phyloP scores from a whole-genome alignment of 106 monocot species.

The Allium cepa region DNA sequence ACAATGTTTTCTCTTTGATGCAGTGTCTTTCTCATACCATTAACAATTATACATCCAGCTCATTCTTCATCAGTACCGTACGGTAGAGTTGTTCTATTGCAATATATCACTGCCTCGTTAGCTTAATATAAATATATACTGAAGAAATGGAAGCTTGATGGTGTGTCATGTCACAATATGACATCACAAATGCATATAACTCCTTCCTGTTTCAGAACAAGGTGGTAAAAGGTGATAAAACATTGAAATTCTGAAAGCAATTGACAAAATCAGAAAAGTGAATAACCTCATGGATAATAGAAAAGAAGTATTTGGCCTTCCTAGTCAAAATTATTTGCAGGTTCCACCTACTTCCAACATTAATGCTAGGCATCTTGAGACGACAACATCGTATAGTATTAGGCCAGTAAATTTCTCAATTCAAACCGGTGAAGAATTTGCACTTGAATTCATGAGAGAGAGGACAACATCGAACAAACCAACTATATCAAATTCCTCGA shows the following conservation, averaged over 20 bases:
- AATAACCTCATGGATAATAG: conserved; percentile 30
- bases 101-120: not conserved
- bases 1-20: not conserved
- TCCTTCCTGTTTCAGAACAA: not conserved
- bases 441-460: conserved; percentile 83
- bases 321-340: conserved; percentile 35
- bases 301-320: conserved; percentile 28
- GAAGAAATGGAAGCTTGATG: not conserved
- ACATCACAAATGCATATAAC: not conserved
- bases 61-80: not conserved
- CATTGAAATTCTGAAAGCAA: conserved; percentile 1
- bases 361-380: conserved; percentile 26
- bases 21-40: not conserved
- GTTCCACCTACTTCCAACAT: conserved; percentile 24
- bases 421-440: conserved; percentile 92
- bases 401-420: conserved; percentile 71
- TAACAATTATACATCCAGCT: not conserved
- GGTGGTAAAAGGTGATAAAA: not conserved
- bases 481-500: conserved; percentile 33
- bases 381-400: conserved; percentile 19
- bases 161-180: not conserved
- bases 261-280: conserved; percentile 9
- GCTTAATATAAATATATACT: not conserved
- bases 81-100: not conserved
- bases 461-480: conserved; percentile 37